Percentiles rank a stretch among this genome's conserved stretches.
These are phyloP conservation scores for Teunomyces stri DNA, from an alignment of 805 yeast genomes.

Conservation along the genomic window DNA sequence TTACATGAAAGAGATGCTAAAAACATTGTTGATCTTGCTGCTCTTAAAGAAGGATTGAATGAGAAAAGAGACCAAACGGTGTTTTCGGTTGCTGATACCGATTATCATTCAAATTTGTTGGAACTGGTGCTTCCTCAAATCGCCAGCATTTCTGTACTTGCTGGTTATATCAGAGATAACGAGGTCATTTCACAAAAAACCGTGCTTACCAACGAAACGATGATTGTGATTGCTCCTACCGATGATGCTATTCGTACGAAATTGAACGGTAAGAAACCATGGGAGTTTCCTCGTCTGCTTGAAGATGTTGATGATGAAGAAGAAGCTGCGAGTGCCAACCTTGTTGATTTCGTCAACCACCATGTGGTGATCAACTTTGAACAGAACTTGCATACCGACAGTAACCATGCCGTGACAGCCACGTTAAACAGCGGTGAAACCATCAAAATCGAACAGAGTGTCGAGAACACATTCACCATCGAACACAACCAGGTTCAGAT, in stretches of 20 bases:
- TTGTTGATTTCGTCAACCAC: conserved; percentile 56
- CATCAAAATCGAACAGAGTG: conserved; percentile 20
- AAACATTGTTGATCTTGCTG: conserved; percentile 6
- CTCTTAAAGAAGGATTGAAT: neutral
- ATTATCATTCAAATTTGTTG: conserved; percentile 20
- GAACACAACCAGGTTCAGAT: conserved; percentile 20
- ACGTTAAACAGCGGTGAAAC: conserved; percentile 19
- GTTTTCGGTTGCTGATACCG: conserved; percentile 12
- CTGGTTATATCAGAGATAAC: conserved; percentile 69
- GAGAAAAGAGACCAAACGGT: conserved; percentile 9
- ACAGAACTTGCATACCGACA: conserved; percentile 15
- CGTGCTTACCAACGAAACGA: conserved; percentile 39
- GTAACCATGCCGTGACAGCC: conserved; percentile 14
- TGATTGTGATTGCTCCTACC: conserved; percentile 70
- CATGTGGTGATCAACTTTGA: conserved; percentile 49
- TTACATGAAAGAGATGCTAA: conserved; percentile 5
- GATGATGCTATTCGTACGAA: conserved; percentile 47
- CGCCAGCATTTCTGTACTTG: conserved; percentile 53
- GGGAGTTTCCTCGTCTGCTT: conserved; percentile 68
- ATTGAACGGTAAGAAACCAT: conserved; percentile 64
- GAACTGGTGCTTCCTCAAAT: conserved; percentile 38
- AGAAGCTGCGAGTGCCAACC: conserved; percentile 47
- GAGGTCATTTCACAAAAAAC: conserved; percentile 47
- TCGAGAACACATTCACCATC: conserved; percentile 7
- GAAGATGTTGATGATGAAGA: conserved; percentile 48